phyloP scores from a whole-genome alignment of 2,329 filamentous ascomycete genomes.

The Xylaria arbuscula region DNA sequence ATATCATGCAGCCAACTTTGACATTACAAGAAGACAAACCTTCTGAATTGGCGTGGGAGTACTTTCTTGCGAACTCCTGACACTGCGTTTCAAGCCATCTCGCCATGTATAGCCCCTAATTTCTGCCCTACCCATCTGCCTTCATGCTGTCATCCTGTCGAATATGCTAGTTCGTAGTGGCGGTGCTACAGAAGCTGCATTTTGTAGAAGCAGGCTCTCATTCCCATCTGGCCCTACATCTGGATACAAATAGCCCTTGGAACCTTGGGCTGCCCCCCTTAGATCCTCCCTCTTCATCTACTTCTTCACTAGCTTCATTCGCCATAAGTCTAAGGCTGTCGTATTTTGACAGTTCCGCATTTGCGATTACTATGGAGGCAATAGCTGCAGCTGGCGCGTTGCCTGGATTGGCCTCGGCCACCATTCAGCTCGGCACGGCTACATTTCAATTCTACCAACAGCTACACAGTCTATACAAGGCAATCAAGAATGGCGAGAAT shows the following conservation, averaged over 20 bases:
- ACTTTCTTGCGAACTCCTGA: background rate
- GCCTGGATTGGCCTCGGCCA: conserved; percentile 28
- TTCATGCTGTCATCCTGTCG: background rate
- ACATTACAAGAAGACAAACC: background rate
- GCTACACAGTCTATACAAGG: conserved; percentile 27
- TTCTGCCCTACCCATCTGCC: background rate
- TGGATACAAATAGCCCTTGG: background rate
- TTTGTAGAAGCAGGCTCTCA: background rate
- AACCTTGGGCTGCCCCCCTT: too few relatives aligned
- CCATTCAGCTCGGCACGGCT: conserved; percentile 30
- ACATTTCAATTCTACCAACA: conserved; percentile 34
- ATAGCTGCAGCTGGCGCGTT: conserved; percentile 31
- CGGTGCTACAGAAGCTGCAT: background rate
- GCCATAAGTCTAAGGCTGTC: background rate
- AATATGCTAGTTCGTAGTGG: background rate
- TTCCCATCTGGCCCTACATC: background rate
- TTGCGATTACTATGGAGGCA: conserved; percentile 14
- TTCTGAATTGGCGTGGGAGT: too few relatives aligned
- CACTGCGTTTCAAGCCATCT: background rate
- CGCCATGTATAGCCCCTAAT: background rate
- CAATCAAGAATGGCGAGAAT: conserved; percentile 27
- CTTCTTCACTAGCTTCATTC: background rate
- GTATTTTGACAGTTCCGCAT: background rate
- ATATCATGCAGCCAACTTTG: too few relatives aligned
- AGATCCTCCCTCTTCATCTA: background rate